Base-by-base conservation (phyloP, 2,329 filamentous ascomycete species). In the Myotisia sp. region DNA sequence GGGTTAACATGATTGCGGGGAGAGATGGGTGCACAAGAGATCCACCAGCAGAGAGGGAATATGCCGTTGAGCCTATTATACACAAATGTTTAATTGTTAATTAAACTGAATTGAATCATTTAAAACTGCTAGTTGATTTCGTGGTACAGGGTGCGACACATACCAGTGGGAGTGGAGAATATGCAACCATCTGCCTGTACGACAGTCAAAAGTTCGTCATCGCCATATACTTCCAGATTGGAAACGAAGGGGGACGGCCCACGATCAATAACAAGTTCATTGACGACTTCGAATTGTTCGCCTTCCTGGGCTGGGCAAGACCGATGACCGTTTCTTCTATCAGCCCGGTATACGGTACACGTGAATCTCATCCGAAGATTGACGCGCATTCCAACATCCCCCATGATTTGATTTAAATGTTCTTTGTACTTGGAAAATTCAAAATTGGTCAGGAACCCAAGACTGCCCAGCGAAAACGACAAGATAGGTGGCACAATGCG, bases 351-450 rank as follows among this genome's bases (percentile, higher is more conserved):
- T 6, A 98, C 86, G 0, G 90, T 95, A 62, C 87, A 95, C 10
- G 90, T 98, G 58, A 98, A 98, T 42, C 90, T 81, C 90, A 98
- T 98, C 45, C 90, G 84, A 46, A 98, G 67, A 52, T 93, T 95
- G 40, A 95, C 87, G 35, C 87, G 79, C 87, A 98, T 95, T 37
- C 90, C 90, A 2, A 80, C 74, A 37, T 92, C 83, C 40, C 85
- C 85, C 85, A 98, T 92, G 46, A 95, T 73, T 35, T 76, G 77
- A 58, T 83, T 79, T 21, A 98, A 70, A 50, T 92, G 82, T 39
- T 80, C 68, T 58, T 84, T 85, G 65, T 93, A 94, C 47, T 78
- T 71, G 41, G 83, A 74, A 52, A 90, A 98, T 53, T 95, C 86
- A 53, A 95, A 95, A 53, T 94, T 95, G 9, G 90, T 95, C 41